A percentile compares a stretch with the other conserved stretches of the same genome.
Evolutionary conservation across 2,329 filamentous ascomycete species (phyloP).

Genomic region (Aspergillus cejpii): DNA sequence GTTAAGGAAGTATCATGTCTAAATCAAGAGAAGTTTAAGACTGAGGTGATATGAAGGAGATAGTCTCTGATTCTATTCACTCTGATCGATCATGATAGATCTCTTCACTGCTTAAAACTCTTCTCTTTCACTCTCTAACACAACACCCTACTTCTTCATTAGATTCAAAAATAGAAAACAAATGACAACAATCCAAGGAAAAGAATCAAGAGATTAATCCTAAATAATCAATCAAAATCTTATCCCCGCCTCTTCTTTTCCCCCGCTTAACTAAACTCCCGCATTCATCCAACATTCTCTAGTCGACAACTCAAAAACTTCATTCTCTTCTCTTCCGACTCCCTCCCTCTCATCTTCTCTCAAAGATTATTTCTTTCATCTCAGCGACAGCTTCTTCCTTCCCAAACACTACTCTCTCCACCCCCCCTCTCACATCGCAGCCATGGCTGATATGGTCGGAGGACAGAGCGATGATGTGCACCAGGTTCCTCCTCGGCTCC

Average conservation of each 20-base stretch:
- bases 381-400: not conserved
- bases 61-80: no score
- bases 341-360: not conserved
- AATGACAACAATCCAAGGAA: not conserved
- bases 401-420: not conserved
- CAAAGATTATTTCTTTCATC: not conserved
- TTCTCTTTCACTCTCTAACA: no score
- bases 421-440: slow-evolving; percentile 12
- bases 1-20: no score
- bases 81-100: no score
- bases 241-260: slow-evolving; percentile 3
- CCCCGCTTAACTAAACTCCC: slow-evolving; percentile 6
- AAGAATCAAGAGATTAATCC: not conserved
- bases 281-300: slow-evolving; percentile 6
- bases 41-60: no score
- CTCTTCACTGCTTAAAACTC: no score
- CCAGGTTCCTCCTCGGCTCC: slow-evolving; percentile 16
- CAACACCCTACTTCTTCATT: no score
- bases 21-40: no score
- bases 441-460: slow-evolving; percentile 26
- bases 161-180: not conserved
- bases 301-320: not conserved
- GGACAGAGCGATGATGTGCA: slow-evolving; percentile 27
- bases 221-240: slow-evolving; percentile 1
- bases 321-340: not conserved